phyloP scores from a whole-genome alignment of 2,329 filamentous ascomycete species.

The Cadophora gregata region DNA sequence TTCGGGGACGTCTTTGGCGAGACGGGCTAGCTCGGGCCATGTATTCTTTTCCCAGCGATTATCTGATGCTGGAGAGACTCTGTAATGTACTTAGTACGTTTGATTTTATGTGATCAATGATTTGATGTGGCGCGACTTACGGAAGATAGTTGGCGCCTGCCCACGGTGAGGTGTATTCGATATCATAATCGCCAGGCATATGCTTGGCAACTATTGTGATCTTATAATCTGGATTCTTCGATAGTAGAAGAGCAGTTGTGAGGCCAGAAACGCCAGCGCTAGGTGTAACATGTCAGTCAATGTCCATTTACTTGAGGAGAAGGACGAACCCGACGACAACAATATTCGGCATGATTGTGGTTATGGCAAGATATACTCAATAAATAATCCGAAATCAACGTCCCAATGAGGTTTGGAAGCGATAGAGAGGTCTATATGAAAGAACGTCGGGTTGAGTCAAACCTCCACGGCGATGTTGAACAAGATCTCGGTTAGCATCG shows the following conservation, averaged over 20 bases:
- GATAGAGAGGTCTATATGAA: background rate
- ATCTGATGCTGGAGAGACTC: conserved; percentile 30
- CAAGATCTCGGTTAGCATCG: background rate
- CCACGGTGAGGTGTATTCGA: conserved; percentile 90
- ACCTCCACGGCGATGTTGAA: background rate
- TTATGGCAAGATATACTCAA: background rate
- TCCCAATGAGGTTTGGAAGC: background rate
- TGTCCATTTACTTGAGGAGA: background rate
- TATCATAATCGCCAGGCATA: conserved; percentile 92
- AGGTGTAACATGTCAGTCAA: background rate
- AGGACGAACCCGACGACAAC: conserved; percentile 47
- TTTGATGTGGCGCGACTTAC: conserved; percentile 55
- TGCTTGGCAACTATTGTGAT: conserved; percentile 83
- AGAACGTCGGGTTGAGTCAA: background rate
- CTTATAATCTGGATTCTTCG: conserved; percentile 58
- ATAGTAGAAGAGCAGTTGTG: conserved; percentile 67
- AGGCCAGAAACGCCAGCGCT: conserved; percentile 71
- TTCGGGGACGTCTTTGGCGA: conserved; percentile 71
- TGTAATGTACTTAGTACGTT: conserved; percentile 17
- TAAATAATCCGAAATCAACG: background rate
- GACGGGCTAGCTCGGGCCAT: conserved; percentile 65
- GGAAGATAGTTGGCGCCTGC: conserved; percentile 83
- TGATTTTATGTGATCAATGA: background rate
- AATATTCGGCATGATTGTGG: conserved; percentile 44
- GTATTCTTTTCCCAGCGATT: conserved; percentile 67